Evolutionary conservation across 805 yeast species (phyloP).

Genomic region (Candida maesae): DNA sequence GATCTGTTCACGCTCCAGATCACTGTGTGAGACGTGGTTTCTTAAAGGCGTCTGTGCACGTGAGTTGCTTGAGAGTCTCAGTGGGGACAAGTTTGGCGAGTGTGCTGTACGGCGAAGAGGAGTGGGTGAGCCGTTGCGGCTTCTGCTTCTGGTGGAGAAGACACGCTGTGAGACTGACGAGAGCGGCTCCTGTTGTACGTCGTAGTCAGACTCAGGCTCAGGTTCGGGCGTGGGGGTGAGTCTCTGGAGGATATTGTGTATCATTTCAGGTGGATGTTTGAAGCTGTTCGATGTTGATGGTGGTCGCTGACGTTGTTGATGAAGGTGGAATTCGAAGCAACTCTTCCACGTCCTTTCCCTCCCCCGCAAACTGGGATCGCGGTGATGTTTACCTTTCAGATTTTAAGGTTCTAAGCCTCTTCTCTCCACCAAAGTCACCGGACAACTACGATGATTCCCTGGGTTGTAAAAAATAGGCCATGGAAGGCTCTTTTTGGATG

Average conservation of each 20-base stretch:
- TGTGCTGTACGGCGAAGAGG: not conserved
- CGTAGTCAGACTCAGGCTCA: conserved; percentile 16
- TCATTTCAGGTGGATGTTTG: conserved; percentile 2
- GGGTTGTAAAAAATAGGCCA: no score
- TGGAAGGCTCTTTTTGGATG: no score
- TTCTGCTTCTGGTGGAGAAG: conserved; percentile 6
- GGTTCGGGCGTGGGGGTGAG: conserved; percentile 12
- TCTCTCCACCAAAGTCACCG: no score
- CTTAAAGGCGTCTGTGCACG: no score
- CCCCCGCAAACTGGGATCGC: no score
- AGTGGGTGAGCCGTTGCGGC: not conserved
- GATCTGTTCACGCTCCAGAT: conserved; percentile 4
- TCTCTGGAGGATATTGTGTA: conserved; percentile 11
- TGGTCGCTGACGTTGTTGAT: not conserved
- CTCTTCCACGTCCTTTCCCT: no score
- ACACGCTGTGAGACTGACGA: conserved; percentile 14
- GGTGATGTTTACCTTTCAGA: no score
- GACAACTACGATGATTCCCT: no score
- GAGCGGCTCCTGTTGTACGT: conserved; percentile 3
- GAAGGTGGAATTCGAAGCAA: not conserved
- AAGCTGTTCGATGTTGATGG: not conserved
- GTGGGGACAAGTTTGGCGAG: not conserved
- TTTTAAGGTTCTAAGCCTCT: no score
- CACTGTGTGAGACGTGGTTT: not conserved
- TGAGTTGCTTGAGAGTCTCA: not conserved